Conservation (phyloP, 2,329 filamentous ascomycete genomes). For the Alternaria ventricosa region DNA sequence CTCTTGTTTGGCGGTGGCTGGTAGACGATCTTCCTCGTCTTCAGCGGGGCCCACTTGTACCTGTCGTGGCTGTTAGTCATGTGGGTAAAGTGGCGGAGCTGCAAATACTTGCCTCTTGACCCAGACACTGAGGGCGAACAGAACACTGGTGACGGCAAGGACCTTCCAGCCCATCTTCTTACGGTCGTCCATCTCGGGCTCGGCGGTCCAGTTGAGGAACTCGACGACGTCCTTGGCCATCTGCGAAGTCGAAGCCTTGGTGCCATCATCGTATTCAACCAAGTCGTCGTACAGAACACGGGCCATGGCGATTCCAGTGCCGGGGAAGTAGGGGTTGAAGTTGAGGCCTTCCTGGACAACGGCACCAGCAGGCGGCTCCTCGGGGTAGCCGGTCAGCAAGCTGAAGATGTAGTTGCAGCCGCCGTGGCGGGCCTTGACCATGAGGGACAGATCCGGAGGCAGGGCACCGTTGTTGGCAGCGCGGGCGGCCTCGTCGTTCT, state of each 20-base stretch:
- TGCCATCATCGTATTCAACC: slow-evolving; percentile 97
- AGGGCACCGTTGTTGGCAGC: slow-evolving; percentile 98
- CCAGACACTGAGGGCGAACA: slow-evolving; percentile 91
- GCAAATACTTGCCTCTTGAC: slow-evolving; percentile 75
- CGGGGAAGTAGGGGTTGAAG: slow-evolving; percentile 99
- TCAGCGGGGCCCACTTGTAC: slow-evolving; percentile 98
- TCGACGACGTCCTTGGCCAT: slow-evolving; percentile 99
- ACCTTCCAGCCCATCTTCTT: slow-evolving; percentile 99
- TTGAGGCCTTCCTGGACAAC: slow-evolving; percentile 87
- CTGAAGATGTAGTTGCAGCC: slow-evolving; percentile 99
- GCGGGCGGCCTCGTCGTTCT: slow-evolving; percentile 98
- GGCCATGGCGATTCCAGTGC: slow-evolving; percentile 98
- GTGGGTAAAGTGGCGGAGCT: background rate
- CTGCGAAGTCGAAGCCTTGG: slow-evolving; percentile 91
- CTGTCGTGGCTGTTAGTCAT: slow-evolving; percentile 46
- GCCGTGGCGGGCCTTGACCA: slow-evolving; percentile 96
- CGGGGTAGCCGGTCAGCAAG: slow-evolving; percentile 95
- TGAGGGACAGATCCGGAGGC: slow-evolving; percentile 95
- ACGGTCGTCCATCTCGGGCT: slow-evolving; percentile 98
- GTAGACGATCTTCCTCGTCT: slow-evolving; percentile 93
- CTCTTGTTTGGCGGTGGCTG: slow-evolving; percentile 66
- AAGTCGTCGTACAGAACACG: slow-evolving; percentile 97
- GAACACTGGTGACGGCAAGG: slow-evolving; percentile 75
- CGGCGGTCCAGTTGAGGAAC: slow-evolving; percentile 98
- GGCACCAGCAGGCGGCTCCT: slow-evolving; percentile 91